Base-by-base conservation (phyloP, 805 yeast species). In the Maudiozyma bulderi region DNA sequence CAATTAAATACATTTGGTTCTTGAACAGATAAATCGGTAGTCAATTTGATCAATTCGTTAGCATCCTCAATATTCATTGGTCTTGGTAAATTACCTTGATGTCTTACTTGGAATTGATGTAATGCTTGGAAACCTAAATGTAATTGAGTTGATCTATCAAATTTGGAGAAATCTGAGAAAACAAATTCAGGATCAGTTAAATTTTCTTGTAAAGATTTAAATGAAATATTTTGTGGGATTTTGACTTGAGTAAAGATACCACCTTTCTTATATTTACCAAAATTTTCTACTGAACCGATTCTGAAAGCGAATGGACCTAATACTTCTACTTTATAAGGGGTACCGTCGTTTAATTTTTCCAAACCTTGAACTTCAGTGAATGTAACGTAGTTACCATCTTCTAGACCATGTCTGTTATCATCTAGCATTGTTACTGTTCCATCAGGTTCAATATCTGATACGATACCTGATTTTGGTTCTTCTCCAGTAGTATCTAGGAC, bases 351-450 rank as follows among this genome's bases (percentile, higher is more conserved):
- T 53, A 88, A 71, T 53, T 75, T 75, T 8, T 77, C 81, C 62
- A 88, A 73, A 39, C 98, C 98, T 61, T 82, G 78, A 37, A 90
- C 83, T 68, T 90, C 98, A 11, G 84, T 63, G 60, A 93, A 89
- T 65, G 84, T 86, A 48, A 93, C 96, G 62, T 71, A 85, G 58
- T 86, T 85, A 14, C 97, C 98, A 67, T 88, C 96, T 72, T 90
- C 87, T 48, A 93, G 74, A 15, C 95, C 95, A 63, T 93, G 99
- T 67, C 98, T 82, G 52, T 80, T 82, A 54, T 88, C 97, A 63
- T 86, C 96, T 58, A 91, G 75, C 74, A 86, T 87, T 20, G 96
- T 84, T n/a, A 93, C 96, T 9, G 89, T 84, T 50, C 98, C 98
- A 62, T 86, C 77, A 9, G 71, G 65, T 62, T 90, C 96, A 52